These are phyloP conservation scores for Globisporangium apiculatum DNA, from an alignment of 352 stramenopile genomes.

Conservation along the genomic window DNA sequence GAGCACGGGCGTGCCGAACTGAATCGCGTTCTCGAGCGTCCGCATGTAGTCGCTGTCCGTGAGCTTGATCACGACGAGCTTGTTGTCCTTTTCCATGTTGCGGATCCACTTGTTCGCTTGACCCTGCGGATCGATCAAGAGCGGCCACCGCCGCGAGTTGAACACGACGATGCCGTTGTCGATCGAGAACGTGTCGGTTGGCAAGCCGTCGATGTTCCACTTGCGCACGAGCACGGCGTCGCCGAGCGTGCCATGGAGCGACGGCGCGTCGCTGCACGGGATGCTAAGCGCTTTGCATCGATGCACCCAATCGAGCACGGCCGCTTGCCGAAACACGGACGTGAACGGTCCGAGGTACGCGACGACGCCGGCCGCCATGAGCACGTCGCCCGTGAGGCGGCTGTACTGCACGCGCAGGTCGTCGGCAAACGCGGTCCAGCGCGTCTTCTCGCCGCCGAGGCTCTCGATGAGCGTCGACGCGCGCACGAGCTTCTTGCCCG, in stretches of 20 bases:
- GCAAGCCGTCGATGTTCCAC: slow-evolving; percentile 94
- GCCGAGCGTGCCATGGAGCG: slow-evolving; percentile 82
- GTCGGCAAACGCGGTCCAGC: slow-evolving; percentile 87
- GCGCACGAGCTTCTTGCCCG: slow-evolving; percentile 89
- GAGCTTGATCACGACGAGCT: slow-evolving; percentile 92
- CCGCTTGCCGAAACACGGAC: slow-evolving; percentile 76
- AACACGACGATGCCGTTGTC: slow-evolving; percentile 95
- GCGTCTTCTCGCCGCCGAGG: slow-evolving; percentile 88
- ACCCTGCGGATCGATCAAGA: slow-evolving; percentile 94
- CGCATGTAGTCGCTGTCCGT: slow-evolving; percentile 91
- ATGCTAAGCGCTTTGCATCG: slow-evolving; percentile 75
- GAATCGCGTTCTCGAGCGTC: slow-evolving; percentile 89
- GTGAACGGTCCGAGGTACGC: slow-evolving; percentile 93
- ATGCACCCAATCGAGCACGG: slow-evolving; percentile 69
- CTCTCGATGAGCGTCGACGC: slow-evolving; percentile 91
- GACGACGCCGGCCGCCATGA: slow-evolving; percentile 89
- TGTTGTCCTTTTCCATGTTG: slow-evolving; percentile 90
- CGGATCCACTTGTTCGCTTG: slow-evolving; percentile 95
- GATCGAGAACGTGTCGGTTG: slow-evolving; percentile 90
- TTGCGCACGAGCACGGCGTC: slow-evolving; percentile 90
- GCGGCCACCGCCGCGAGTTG: slow-evolving; percentile 90
- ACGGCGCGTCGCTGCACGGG: slow-evolving; percentile 81
- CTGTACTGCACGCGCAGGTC: slow-evolving; percentile 82
- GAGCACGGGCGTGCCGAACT: slow-evolving; percentile 90
- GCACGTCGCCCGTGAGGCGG: slow-evolving; percentile 87